Conservation (phyloP, 2,329 filamentous ascomycete species). For the Colletotrichum lupini region DNA sequence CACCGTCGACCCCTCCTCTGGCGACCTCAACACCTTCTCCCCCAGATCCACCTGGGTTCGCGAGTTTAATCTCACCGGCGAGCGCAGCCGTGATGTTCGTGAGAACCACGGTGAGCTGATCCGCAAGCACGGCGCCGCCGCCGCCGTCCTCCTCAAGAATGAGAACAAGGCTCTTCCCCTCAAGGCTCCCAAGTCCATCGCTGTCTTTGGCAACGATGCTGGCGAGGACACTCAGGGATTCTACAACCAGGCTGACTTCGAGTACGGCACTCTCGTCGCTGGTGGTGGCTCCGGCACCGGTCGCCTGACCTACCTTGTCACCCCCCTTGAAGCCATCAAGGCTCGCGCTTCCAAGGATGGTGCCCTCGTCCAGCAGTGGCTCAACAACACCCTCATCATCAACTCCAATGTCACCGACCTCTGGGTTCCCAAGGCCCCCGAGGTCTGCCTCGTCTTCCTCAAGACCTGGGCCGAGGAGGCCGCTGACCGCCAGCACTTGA, state of each 20-base stretch:
- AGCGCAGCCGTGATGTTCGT: conserved; percentile 61
- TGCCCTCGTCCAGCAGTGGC: conserved; percentile 54
- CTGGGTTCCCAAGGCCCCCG: conserved; percentile 61
- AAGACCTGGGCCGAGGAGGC: conserved; percentile 75
- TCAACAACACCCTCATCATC: conserved; percentile 55
- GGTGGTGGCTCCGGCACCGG: conserved; percentile 70
- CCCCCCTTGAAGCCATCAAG: conserved; percentile 71
- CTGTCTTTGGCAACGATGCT: conserved; percentile 70
- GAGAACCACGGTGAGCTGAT: conserved; percentile 66
- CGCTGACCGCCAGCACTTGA: conserved; percentile 65
- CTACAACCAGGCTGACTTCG: conserved; percentile 71
- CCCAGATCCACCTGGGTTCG: conserved; percentile 58
- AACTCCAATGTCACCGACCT: conserved; percentile 54
- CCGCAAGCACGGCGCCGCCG: conserved; percentile 64
- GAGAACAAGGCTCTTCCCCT: conserved; percentile 68
- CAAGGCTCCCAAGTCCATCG: conserved; percentile 66
- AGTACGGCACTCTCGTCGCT: conserved; percentile 67
- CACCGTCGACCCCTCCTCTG: conserved; percentile 54
- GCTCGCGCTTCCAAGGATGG: conserved; percentile 57
- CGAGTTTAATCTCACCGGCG: conserved; percentile 57
- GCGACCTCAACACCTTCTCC: conserved; percentile 60
- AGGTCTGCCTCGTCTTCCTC: conserved; percentile 74
- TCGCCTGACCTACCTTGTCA: conserved; percentile 72
- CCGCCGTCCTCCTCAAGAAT: conserved; percentile 82
- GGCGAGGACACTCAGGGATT: conserved; percentile 74